These are phyloP conservation scores for Plasmodium sp. DNA, from an alignment of 169 alveolate genomes.

Conservation along the genomic window DNA sequence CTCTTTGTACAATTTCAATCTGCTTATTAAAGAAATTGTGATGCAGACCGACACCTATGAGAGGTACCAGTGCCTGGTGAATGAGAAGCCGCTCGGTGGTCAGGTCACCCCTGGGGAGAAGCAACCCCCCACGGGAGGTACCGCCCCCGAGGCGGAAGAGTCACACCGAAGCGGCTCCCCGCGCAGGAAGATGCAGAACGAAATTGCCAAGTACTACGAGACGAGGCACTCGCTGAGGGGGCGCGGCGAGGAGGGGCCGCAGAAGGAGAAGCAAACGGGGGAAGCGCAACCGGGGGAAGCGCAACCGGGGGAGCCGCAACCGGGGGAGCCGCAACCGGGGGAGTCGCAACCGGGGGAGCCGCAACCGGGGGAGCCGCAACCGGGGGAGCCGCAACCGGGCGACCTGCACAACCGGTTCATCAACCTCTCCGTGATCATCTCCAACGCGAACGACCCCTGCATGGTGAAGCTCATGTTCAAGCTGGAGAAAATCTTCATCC, in stretches of 20 bases:
- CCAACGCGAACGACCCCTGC: conserved; percentile 60
- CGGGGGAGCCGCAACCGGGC: not conserved
- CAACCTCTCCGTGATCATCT: conserved; percentile 33
- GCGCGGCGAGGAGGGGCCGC: not conserved
- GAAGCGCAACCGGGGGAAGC: not conserved
- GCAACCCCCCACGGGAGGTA: not conserved
- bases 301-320: not conserved
- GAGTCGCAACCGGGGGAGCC: not conserved
- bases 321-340: not conserved
- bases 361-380: not conserved
- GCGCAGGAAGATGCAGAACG: conserved; percentile 13
- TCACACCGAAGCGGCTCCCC: not conserved
- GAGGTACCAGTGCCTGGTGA: not conserved
- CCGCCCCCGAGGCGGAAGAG: not conserved
- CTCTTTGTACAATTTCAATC: conserved; percentile 62
- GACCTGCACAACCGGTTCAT: conserved; percentile 30
- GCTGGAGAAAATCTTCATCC: conserved; percentile 42
- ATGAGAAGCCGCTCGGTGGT: not conserved
- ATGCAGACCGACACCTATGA: conserved; percentile 24
- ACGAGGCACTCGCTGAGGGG: conserved; percentile 9
- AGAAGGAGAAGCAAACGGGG: not conserved
- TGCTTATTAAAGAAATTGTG: conserved; percentile 61
- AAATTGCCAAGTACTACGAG: conserved; percentile 29
- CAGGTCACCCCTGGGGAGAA: not conserved
- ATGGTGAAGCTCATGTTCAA: conserved; percentile 72